Conservation (phyloP, 768 basidiomycete genomes). For the Lactifluus hygrophoroides region DNA sequence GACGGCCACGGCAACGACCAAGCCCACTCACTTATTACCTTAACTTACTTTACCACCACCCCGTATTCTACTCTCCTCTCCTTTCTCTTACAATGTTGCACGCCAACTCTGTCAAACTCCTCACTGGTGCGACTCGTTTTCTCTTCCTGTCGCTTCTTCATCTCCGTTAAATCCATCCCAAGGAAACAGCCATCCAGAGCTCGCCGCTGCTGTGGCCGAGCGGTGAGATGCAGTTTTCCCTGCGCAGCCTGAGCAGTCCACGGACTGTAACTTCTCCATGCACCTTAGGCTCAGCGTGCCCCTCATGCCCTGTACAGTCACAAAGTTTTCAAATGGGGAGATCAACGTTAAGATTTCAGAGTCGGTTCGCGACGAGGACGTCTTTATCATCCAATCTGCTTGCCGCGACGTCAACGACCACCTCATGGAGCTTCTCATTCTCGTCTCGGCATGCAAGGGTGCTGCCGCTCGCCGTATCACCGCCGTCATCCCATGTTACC, state of each 20-base stretch:
- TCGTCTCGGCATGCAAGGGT: conserved; percentile 97
- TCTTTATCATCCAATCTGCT: conserved; percentile 95
- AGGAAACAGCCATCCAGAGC: conserved; percentile 98
- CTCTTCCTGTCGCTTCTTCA: not conserved
- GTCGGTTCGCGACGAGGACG: conserved; percentile 95
- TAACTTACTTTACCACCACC: not conserved
- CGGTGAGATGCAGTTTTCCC: conserved; percentile 66
- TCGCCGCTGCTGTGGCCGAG: conserved; percentile 92
- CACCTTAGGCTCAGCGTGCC: conserved; percentile 77
- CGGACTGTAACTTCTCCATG: conserved; percentile 37
- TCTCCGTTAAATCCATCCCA: conserved; percentile 21
- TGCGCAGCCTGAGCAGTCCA: conserved; percentile 32
- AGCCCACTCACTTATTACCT: not conserved
- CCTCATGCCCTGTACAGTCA: conserved; percentile 76
- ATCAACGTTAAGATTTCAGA: conserved; percentile 92
- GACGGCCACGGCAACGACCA: too few relatives aligned
- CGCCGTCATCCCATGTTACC: conserved; percentile 96
- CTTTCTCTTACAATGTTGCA: conserved; percentile 51
- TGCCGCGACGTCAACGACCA: conserved; percentile 90
- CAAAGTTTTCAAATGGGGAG: conserved; percentile 92
- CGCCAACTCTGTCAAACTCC: conserved; percentile 70
- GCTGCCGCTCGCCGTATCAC: conserved; percentile 93
- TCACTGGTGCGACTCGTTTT: conserved; percentile 46
- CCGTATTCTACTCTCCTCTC: not conserved
- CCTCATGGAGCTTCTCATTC: conserved; percentile 97